A percentile compares a stretch with the other conserved stretches of the same genome.
phyloP scores from a whole-genome alignment of 2,329 filamentous ascomycete species.

The Fonsecaea monophora region DNA sequence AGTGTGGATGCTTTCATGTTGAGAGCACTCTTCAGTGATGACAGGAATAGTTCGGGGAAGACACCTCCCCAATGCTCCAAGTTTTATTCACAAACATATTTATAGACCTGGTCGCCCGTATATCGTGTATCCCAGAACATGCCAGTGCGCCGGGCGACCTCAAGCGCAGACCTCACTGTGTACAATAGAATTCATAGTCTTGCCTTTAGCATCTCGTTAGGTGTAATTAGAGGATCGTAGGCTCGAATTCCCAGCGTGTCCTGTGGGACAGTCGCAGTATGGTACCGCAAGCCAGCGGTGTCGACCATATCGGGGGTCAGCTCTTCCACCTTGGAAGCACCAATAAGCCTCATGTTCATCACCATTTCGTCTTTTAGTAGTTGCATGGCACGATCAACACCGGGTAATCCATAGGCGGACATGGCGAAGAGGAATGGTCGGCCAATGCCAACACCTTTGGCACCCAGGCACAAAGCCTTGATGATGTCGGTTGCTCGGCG shows the following conservation, averaged over 20 bases:
- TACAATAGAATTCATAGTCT: conserved; percentile 45
- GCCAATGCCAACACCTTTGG: conserved; percentile 90
- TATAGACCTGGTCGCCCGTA: background rate
- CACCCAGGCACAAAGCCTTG: conserved; percentile 92
- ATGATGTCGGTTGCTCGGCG: conserved; percentile 91
- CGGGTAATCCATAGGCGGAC: conserved; percentile 84
- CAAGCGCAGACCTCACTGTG: background rate
- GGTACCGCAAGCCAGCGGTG: conserved; percentile 70
- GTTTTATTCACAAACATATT: background rate
- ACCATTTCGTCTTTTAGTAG: conserved; percentile 95
- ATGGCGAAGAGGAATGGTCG: conserved; percentile 96
- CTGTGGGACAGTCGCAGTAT: conserved; percentile 64
- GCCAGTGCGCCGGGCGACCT: background rate
- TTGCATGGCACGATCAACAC: conserved; percentile 91
- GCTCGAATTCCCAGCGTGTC: conserved; percentile 66
- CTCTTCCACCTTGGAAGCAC: conserved; percentile 75
- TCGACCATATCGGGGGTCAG: conserved; percentile 84
- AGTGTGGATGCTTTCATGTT: background rate
- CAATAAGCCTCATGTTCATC: conserved; percentile 98
- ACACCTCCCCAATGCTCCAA: background rate
- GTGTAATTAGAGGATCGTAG: conserved; percentile 62
- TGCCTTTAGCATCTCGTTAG: conserved; percentile 56
- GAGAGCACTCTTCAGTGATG: background rate
- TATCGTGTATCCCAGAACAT: conserved; percentile 7
- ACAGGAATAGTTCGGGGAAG: background rate